Base-by-base conservation (phyloP, 2,329 filamentous ascomycete species). In the Teratosphaeria gauchensis region DNA sequence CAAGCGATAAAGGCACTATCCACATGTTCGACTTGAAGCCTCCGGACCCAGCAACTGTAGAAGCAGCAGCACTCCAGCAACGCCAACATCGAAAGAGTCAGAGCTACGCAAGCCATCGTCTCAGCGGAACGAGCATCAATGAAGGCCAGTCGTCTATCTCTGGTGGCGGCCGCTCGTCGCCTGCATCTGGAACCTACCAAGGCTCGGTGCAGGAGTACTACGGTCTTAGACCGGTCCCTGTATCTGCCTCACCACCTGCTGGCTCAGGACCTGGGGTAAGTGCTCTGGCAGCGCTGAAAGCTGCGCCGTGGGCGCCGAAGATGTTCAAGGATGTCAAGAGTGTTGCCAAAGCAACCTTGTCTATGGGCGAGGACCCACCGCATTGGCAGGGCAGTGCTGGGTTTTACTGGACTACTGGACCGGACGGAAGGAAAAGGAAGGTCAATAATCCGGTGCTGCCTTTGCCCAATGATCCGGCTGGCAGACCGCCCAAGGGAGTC, bases 1-100 rank as follows among this genome's bases (percentile, higher is more conserved):
- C 92, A 0, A 96, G 92, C 1, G 94, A 99, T 78, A 99, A 97
- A 75, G 92, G 90, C 5, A 99, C 92, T 0, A 80, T 99, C 11
- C 94, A 99, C 74, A 82, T 99, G 42, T 99, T 96, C 70, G 91
- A 97, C 69, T 80, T 96, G 0, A 87, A 87, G 3, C 81, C 82
- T 60, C 76, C 78, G 8, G 59, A 61, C 51, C 28, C 63, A 30
- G 54, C 57, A 11, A 32, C 35, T 21, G n/a, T 51, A 48, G 31
- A 28, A 6, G 55, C 61, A 2, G 30, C 46, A 28, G 56, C 21
- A 2, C 12, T 32, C 24, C 51, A 53, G 16, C n/a, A 62, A 16
- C 52, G 55, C 12, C 59, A 56, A 14, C 65, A 69, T 48, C 61
- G 63, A 19, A 69, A 65, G 63, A 53, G 58, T 61, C 51, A 59